phyloP scores from a whole-genome alignment of 441 rosid species.

The Syzygium syzygioides region DNA sequence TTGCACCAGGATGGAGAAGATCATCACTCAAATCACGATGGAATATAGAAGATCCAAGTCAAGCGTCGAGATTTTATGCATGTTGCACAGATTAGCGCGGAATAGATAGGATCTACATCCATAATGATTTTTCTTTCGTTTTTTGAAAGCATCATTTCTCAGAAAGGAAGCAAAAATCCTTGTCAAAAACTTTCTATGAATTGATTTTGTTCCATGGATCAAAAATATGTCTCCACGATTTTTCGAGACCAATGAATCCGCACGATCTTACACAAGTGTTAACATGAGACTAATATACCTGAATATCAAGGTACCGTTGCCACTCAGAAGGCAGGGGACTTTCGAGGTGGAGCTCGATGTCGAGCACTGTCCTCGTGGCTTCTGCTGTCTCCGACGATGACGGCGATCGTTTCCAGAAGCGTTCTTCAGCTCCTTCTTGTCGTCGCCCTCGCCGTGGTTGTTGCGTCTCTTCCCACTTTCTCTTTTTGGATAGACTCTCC shows the following conservation, averaged over 20 bases:
- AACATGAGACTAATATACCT: slow-evolving; percentile 32
- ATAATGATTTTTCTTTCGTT: not conserved
- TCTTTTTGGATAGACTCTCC: slow-evolving; percentile 36
- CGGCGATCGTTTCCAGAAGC: slow-evolving; percentile 14
- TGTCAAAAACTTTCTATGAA: not conserved
- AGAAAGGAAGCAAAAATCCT: not conserved
- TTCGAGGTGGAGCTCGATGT: slow-evolving; percentile 63
- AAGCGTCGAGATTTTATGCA: not conserved
- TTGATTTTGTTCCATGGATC: not conserved
- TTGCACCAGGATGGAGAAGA: not conserved
- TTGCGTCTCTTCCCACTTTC: slow-evolving; percentile 32
- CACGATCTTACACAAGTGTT: not conserved
- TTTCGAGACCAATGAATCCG: not conserved
- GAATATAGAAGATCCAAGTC: not conserved
- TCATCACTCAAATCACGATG: not conserved
- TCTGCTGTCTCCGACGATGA: not conserved
- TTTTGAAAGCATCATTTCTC: not conserved
- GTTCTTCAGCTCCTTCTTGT: slow-evolving; percentile 5
- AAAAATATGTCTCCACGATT: not conserved
- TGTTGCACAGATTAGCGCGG: not conserved
- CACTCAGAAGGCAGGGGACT: slow-evolving; percentile 60
- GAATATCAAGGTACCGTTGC: slow-evolving; percentile 61
- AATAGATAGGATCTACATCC: not conserved
- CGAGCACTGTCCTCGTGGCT: slow-evolving; percentile 19
- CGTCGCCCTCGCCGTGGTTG: not conserved